Evolutionary conservation across 257 asterid species (phyloP), one percentile per base, ranked within the genome.

Genomic region (Nicotiana undulata): DNA sequence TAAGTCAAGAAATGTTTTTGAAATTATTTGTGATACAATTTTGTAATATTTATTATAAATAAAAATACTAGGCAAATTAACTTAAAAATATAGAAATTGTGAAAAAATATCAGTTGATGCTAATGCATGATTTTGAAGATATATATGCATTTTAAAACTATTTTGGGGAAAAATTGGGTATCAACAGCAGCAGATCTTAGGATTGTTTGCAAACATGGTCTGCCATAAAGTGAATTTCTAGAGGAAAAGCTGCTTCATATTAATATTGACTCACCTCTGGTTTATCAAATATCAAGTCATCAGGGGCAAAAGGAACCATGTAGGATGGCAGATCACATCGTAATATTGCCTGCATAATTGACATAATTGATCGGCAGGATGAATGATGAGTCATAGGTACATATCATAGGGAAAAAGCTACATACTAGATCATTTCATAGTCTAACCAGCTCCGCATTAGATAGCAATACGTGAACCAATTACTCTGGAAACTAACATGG

Each of bases 271-370:
- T 80, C 68, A 95, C 99, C 97, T 91, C 97, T 72, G 98, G 98
- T 85, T 90, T 91, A 77, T 58, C 84, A 88, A 92, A 95, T 28
- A 72, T 53, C 80, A 95, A 92, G 87, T 93, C 98, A 10, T 84
- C 80, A 51, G 95, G 88, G 49, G 89, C 46, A 85, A 90, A 95
- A 60, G 98, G 99, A 83, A 95, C 98, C 98, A 95, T 93, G 84
- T 95, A 94, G 82, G 84, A 77, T 32, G 99, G 99, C 85, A 93
- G 99, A 88, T 95, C 98, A 63, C 91, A 91, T 29, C 98, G 97
- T 83, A 95, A 61, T 94, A 92, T 80, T 29, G 96, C 99, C 97
- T 95, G 85, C 88, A 85, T 79, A 80, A 64, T 80, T 55, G 77
- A 78, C 29, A 51, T 34, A 77, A 24, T 46, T 72, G 46, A 31